Evolutionary conservation across 805 yeast genomes (phyloP), one percentile per base, ranked within the genome.

Genomic region (Candida dajiaensis): DNA sequence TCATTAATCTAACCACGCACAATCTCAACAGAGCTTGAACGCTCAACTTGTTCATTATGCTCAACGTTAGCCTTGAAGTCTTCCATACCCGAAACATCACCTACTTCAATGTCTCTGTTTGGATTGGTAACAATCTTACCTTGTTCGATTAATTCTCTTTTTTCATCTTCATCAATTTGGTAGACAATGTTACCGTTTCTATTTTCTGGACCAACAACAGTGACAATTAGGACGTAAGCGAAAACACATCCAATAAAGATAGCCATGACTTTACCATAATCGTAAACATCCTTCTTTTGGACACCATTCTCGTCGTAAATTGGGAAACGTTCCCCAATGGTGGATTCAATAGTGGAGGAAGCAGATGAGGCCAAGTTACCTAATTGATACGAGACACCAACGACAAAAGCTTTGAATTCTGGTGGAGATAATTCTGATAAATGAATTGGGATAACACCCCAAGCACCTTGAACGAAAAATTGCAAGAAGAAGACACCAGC

Each of bases 331-430:
- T 74, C 77, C 48, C 86, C 86, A 51, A 81, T 73, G 19, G 79
- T 77, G 26, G 82, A 66, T 64, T 81, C 85, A 51, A 81, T 81
- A n/a, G 87, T 81, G 0, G 85, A 77, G 2, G 83, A 76, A 4
- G 86, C 85, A 36, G 83, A 76, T 1, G 83, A 76, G 20, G 80
- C 80, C 58, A 81, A 69, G 65, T 81, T 82, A 68, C 88, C 88
- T 53, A 82, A 67, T 62, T 82, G 87, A 61, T 82, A 82, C 20
- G 83, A 70, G 29, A 74, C 72, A 59, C 88, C 88, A 38, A 77
- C 74, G 44, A 80, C 77, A 49, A 82, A 78, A 9, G 86, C 72
- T 63, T 82, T 71, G 66, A 76, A 79, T 49, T 77, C 78, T 19
- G 83, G 81, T 47, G 82, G 82, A 37, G 83, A 72, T 50, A 82